These are phyloP conservation scores for Chlamydomonas reinhardtii DNA, from an alignment of 163 green algal species.

Conservation along the genomic window DNA sequence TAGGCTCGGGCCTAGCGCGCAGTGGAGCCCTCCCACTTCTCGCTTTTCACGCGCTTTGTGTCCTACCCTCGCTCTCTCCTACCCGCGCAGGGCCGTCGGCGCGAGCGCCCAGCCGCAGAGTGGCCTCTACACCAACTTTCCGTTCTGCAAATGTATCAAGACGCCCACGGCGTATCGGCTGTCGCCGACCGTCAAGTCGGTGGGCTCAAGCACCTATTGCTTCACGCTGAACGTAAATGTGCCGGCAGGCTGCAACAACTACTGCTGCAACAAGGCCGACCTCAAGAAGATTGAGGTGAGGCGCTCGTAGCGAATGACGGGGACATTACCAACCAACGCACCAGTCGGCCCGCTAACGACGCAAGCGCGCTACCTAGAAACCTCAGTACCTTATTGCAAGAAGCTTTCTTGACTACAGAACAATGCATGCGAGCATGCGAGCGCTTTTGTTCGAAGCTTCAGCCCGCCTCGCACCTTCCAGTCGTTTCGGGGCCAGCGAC, in stretches of 20 bases:
- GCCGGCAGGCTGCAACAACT: not conserved
- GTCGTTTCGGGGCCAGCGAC: too few relatives aligned
- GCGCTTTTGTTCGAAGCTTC: too few relatives aligned
- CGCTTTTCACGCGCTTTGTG: too few relatives aligned
- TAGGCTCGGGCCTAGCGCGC: too few relatives aligned
- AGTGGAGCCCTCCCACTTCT: too few relatives aligned
- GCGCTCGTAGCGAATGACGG: not conserved
- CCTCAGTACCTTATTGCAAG: not conserved
- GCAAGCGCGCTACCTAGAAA: not conserved
- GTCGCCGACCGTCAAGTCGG: not conserved
- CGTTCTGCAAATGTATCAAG: conserved; percentile 7
- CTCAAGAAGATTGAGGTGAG: conserved; percentile 24
- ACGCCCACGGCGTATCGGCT: not conserved
- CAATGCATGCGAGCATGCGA: too few relatives aligned
- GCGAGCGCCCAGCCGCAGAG: too few relatives aligned
- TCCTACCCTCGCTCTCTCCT: too few relatives aligned
- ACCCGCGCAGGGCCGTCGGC: too few relatives aligned
- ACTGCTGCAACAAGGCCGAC: conserved; percentile 25
- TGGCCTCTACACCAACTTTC: not conserved
- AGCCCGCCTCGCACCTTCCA: too few relatives aligned
- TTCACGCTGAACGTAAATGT: not conserved
- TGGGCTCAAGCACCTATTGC: not conserved
- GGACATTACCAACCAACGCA: not conserved
- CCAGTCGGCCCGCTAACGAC: too few relatives aligned
- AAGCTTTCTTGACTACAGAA: not conserved